Evolutionary conservation across 2,329 filamentous ascomycete genomes (phyloP), one percentile per base, ranked within the genome.

Genomic region (Xylariaceae sp.): DNA sequence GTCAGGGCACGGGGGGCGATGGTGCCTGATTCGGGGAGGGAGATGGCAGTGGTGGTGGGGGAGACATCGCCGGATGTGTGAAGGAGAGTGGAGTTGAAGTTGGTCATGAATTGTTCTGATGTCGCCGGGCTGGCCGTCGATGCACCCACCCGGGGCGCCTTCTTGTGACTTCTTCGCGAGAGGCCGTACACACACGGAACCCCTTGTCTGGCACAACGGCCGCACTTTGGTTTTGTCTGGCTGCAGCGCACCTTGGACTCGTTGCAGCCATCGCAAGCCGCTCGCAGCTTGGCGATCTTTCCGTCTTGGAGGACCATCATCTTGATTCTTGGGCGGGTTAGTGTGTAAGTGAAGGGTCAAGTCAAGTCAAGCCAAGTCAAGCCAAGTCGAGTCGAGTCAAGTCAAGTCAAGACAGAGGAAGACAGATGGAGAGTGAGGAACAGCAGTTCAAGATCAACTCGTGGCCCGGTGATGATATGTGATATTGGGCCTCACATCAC

Each of bases 231-330:
- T 23, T 56, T 59, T 17, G 35, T 47, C 49, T 59, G 57, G 53
- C 57, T 59, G 23, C 57, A 59, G 34, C 57, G 57, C 11, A 59
- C 57, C 15, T 59, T 59, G 42, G 47, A 35, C 8, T 59, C 57
- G 30, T 59, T 59, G 49, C 57, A 59, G 15, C 11, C 13, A 23
- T 59, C 57, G 18, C 57, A 59, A 6, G 57, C 47, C 11, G 57
- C 57, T 3, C 57, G 48, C n/a, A 51, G n/a, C n/a, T 57, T 57
- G 23, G 47, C 50, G 42, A 45, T 15, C n/a, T 45, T 45, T 6
- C 42, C 42, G 42, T 45, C 42, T 45, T 45, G 42, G 13, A 45
- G 42, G 10, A 45, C 42, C 42, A 45, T 45, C 42, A 45, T 45
- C 42, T 15, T 45, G 42, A 45, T 6, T n/a, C 5, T 45, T 4